Evolutionary conservation across 2,329 filamentous ascomycete genomes (phyloP).

Genomic region (Ceratocystis alfenasii): DNA sequence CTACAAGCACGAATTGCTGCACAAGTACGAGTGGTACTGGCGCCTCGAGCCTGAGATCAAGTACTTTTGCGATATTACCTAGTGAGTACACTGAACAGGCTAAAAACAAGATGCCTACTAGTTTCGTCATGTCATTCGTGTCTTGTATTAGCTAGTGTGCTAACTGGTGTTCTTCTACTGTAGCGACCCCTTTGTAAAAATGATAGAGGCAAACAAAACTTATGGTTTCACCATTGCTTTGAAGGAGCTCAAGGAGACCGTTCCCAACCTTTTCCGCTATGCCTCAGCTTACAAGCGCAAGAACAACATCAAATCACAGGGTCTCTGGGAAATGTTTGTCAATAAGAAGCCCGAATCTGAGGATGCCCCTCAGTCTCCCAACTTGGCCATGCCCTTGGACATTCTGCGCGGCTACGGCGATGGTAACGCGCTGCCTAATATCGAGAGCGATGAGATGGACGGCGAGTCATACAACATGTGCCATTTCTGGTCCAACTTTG

Average conservation of each 20-base stretch:
- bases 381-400: conserved; percentile 64
- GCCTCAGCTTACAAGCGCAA: conserved; percentile 93
- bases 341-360: conserved; percentile 56
- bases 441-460: conserved; percentile 90
- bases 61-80: conserved; percentile 99
- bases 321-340: conserved; percentile 97
- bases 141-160: not conserved
- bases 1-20: conserved; percentile 87
- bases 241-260: conserved; percentile 93
- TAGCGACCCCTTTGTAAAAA: conserved; percentile 88
- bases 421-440: conserved; percentile 58
- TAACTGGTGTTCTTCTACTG: not conserved
- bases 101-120: not conserved
- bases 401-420: conserved; percentile 65
- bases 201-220: conserved; percentile 90
- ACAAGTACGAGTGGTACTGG: conserved; percentile 99
- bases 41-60: conserved; percentile 97
- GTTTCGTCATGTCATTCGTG: not conserved
- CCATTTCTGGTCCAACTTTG: conserved; percentile 99
- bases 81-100: conserved; percentile 42
- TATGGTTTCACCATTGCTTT: conserved; percentile 98
- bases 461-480: conserved; percentile 99
- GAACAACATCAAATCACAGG: conserved; percentile 81
- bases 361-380: conserved; percentile 47
- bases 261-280: conserved; percentile 97